Conservation (phyloP, 495 filamentous ascomycete species). For the Podospora pseudopauciseta region DNA sequence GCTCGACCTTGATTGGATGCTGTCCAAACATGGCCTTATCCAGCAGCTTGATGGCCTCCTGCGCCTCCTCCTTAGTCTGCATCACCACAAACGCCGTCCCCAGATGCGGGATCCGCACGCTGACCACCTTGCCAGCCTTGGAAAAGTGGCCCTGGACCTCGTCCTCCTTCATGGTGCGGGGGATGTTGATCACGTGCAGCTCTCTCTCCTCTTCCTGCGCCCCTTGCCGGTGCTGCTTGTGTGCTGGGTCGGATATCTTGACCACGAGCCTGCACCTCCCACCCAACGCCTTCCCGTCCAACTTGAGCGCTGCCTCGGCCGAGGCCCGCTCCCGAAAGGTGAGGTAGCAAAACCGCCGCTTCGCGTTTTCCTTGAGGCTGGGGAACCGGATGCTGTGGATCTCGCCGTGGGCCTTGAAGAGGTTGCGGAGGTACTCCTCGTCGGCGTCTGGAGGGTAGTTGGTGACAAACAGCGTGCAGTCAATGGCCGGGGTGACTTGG, state of each 20-base stretch:
- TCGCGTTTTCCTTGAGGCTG: constrained; percentile 80
- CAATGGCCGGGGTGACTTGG: constrained; percentile 65
- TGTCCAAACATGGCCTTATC: constrained; percentile 67
- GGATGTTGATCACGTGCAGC: constrained; percentile 73
- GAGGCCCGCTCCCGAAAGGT: constrained; percentile 67
- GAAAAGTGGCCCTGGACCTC: constrained; percentile 68
- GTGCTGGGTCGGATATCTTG: constrained; percentile 77
- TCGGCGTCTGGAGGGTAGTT: constrained; percentile 88
- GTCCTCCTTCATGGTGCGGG: constrained; percentile 59
- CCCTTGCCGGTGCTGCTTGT: constrained; percentile 76
- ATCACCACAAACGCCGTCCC: constrained; percentile 79
- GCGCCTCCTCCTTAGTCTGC: constrained; percentile 67
- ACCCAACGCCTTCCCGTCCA: constrained; percentile 62
- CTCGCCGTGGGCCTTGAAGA: constrained; percentile 75
- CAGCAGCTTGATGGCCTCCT: constrained; percentile 59
- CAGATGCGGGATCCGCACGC: constrained; percentile 59
- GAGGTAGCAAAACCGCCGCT: constrained; percentile 90
- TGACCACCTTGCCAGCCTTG: constrained; percentile 70
- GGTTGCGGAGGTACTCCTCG: constrained; percentile 69
- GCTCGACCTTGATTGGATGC: constrained; percentile 65
- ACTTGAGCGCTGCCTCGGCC: constrained; percentile 62
- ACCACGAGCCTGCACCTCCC: constrained; percentile 62
- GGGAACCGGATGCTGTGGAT: constrained; percentile 86
- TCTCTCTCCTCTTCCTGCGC: constrained; percentile 82
- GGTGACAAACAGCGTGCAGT: constrained; percentile 79